Percentiles rank a stretch among this genome's conserved stretches.
Conservation (phyloP, 2,329 filamentous ascomycete species). For the Neonectria coccinea region DNA sequence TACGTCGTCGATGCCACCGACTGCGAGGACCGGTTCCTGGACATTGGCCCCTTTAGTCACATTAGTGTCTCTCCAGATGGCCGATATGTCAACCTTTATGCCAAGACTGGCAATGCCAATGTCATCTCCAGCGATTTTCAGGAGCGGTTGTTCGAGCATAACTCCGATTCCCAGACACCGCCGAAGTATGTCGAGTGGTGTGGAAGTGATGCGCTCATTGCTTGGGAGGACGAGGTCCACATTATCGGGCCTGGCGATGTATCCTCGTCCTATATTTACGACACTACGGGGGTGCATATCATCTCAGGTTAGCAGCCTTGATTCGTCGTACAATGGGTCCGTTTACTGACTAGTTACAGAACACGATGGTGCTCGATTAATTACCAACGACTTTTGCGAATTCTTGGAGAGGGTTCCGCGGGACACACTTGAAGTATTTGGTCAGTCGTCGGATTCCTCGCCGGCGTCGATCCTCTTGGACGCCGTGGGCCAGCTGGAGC, state of each 20-base stretch:
- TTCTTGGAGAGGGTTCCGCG: conserved; percentile 95
- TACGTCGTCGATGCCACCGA: conserved; percentile 90
- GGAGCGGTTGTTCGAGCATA: conserved; percentile 89
- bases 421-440: conserved; percentile 89
- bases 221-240: conserved; percentile 98
- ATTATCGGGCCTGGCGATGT: conserved; percentile 87
- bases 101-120: conserved; percentile 85
- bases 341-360: conserved; percentile 55
- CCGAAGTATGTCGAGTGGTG: conserved; percentile 96
- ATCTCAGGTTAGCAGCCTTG: conserved; percentile 74
- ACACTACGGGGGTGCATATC: conserved; percentile 88
- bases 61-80: conserved; percentile 93
- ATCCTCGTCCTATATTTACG: conserved; percentile 85
- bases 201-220: conserved; percentile 92
- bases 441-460: conserved; percentile 87
- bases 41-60: conserved; percentile 92
- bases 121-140: conserved; percentile 97
- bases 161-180: conserved; percentile 85
- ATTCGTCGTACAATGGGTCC: neutral
- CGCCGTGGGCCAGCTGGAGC: conserved; percentile 89
- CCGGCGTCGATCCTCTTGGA: conserved; percentile 93
- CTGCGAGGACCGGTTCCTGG: conserved; percentile 89
- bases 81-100: conserved; percentile 88
- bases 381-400: conserved; percentile 96
- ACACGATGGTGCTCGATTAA: conserved; percentile 85